These are phyloP conservation scores for Thalassiosira sp. DNA, from an alignment of 352 stramenopile species.

Conservation along the genomic window DNA sequence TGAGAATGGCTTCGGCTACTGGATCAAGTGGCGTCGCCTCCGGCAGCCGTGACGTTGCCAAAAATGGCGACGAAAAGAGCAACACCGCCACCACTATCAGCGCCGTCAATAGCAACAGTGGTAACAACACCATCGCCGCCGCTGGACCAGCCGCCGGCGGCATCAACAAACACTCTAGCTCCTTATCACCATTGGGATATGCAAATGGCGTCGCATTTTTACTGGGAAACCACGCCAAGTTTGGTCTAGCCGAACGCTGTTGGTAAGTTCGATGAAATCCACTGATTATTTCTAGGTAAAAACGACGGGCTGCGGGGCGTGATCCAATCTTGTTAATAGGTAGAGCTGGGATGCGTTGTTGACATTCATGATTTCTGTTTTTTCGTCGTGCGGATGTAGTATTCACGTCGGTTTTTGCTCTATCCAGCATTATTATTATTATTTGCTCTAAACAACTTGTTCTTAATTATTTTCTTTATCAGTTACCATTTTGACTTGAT, in stretches of 20 bases:
- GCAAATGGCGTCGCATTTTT: constrained; percentile 65
- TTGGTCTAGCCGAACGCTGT: constrained; percentile 68
- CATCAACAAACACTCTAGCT: constrained; percentile 10
- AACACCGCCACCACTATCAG: background rate
- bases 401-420: no score
- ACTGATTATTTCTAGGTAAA: no score
- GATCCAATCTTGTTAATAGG: no score
- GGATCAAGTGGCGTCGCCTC: background rate
- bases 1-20: no score
- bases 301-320: no score
- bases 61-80: background rate
- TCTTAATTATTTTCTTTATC: no score
- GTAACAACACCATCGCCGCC: constrained; percentile 10
- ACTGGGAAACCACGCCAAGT: constrained; percentile 70
- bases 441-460: no score
- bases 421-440: no score
- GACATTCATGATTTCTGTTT: constrained; percentile 2
- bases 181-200: constrained; percentile 49
- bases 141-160: background rate
- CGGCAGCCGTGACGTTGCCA: background rate
- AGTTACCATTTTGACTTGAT: constrained; percentile 83
- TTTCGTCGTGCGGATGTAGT: background rate
- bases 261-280: constrained; percentile 42
- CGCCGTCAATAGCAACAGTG: constrained; percentile 7
- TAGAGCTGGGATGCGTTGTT: background rate